phyloP scores from a whole-genome alignment of 208 protist species.

The Leishmania guyanensis region DNA sequence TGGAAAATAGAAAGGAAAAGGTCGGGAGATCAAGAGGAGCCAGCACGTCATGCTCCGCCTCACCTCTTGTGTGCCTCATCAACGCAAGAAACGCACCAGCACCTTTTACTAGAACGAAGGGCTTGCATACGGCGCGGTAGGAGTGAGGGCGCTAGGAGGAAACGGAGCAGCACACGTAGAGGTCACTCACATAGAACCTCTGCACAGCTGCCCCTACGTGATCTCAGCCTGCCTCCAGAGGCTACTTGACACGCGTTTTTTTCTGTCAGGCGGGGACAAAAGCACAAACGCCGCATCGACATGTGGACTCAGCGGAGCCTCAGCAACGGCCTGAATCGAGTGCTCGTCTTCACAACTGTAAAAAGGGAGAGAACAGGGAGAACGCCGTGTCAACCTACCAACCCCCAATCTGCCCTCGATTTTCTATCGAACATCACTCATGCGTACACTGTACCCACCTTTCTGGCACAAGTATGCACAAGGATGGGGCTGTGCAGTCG shows the following conservation, averaged over 20 bases:
- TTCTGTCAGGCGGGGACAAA: neutral
- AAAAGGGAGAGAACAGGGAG: neutral
- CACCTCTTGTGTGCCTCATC: neutral
- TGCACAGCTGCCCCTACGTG: too few species aligned
- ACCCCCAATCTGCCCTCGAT: neutral
- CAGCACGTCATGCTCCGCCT: neutral
- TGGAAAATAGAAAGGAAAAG: neutral
- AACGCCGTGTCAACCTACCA: neutral
- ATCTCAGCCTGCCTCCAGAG: neutral
- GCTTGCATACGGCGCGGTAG: neutral
- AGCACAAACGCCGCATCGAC: neutral
- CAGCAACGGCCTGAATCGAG: neutral
- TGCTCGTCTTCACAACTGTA: neutral
- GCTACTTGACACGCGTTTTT: neutral
- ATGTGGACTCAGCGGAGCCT: too few species aligned
- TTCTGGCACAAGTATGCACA: neutral
- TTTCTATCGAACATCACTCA: neutral
- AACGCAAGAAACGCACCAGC: neutral
- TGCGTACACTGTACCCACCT: neutral
- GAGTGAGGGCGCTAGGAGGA: too few species aligned
- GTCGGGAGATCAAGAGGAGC: neutral
- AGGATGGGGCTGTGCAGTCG: neutral
- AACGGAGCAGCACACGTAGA: neutral
- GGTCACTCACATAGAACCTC: neutral
- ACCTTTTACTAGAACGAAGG: neutral